phyloP scores from a whole-genome alignment of 1,139 yeast species.

The Meyerozyma elateridarum region DNA sequence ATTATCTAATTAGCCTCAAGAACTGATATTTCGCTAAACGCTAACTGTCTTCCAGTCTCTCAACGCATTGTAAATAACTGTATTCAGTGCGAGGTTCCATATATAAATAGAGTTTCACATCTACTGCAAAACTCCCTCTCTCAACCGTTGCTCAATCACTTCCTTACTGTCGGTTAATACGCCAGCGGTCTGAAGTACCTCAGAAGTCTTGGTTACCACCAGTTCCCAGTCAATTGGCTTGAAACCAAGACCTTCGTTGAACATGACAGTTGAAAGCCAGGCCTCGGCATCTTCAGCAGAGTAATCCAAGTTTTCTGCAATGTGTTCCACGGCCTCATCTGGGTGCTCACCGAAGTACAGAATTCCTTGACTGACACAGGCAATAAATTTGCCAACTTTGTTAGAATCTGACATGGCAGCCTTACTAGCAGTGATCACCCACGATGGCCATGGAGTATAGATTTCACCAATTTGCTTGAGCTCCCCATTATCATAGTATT shows the following conservation, averaged over 20 bases:
- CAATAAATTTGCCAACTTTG: conserved; percentile 27
- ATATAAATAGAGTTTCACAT: too few relatives aligned
- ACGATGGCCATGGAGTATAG: conserved; percentile 95
- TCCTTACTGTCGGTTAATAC: conserved; percentile 42
- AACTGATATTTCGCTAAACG: too few relatives aligned
- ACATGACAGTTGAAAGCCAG: conserved; percentile 76
- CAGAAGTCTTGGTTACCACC: conserved; percentile 55
- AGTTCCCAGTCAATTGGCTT: conserved; percentile 43
- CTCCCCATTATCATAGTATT: conserved; percentile 74
- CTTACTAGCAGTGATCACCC: conserved; percentile 64
- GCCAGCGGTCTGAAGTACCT: conserved; percentile 57
- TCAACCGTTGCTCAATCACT: conserved; percentile 27
- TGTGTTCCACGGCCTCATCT: conserved; percentile 64
- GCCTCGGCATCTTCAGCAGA: conserved; percentile 68
- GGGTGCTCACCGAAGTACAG: conserved; percentile 54
- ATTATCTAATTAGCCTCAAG: too few relatives aligned
- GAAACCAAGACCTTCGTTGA: conserved; percentile 44
- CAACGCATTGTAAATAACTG: neutral
- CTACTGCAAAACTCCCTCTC: conserved; percentile 27
- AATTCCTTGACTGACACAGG: conserved; percentile 63
- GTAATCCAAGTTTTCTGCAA: conserved; percentile 68
- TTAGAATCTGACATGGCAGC: conserved; percentile 22
- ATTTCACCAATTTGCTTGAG: conserved; percentile 82
- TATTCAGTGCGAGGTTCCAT: neutral
- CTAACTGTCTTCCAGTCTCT: too few relatives aligned